phyloP scores from a whole-genome alignment of 2,329 filamentous ascomycete genomes.

The Exutisphaerella laricina region DNA sequence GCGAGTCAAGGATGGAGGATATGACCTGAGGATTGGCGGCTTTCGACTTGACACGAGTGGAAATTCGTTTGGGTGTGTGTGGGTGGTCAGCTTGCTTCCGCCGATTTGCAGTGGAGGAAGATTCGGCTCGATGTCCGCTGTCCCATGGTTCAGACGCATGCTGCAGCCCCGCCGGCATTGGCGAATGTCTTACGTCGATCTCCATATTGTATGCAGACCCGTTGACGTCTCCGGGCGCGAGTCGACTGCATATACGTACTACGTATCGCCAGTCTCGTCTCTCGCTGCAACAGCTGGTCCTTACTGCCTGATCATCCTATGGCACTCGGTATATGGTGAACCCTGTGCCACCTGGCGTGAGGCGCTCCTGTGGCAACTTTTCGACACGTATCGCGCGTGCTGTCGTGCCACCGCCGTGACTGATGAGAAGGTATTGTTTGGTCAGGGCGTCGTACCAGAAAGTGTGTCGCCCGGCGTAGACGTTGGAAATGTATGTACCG shows the following conservation, averaged over 20 bases:
- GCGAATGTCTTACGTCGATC: slow-evolving; percentile 5
- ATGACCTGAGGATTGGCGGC: slow-evolving; percentile 64
- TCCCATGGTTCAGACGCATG: slow-evolving; percentile 3
- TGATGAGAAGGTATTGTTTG: no score
- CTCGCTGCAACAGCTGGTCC: background rate
- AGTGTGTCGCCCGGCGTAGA: no score
- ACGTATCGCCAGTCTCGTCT: slow-evolving; percentile 3
- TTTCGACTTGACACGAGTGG: slow-evolving; percentile 31
- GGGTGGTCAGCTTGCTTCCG: slow-evolving; percentile 4
- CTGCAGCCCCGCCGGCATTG: background rate
- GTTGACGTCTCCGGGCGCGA: background rate
- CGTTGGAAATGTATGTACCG: no score
- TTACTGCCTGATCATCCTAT: slow-evolving; percentile 2
- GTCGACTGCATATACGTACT: background rate
- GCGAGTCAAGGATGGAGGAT: slow-evolving; percentile 56
- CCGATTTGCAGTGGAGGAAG: slow-evolving; percentile 1
- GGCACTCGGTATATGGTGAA: no score
- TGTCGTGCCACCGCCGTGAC: no score
- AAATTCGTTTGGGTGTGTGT: slow-evolving; percentile 6
- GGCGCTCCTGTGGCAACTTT: no score
- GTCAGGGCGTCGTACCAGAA: no score
- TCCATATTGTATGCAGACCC: slow-evolving; percentile 6
- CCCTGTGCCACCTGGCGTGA: no score
- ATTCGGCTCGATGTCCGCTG: slow-evolving; percentile 3
- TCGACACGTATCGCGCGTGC: no score